Percentiles rank a stretch among this genome's conserved stretches.
phyloP scores from a whole-genome alignment of 2,329 filamentous ascomycete genomes.

The Fonsecaea pedrosoi region DNA sequence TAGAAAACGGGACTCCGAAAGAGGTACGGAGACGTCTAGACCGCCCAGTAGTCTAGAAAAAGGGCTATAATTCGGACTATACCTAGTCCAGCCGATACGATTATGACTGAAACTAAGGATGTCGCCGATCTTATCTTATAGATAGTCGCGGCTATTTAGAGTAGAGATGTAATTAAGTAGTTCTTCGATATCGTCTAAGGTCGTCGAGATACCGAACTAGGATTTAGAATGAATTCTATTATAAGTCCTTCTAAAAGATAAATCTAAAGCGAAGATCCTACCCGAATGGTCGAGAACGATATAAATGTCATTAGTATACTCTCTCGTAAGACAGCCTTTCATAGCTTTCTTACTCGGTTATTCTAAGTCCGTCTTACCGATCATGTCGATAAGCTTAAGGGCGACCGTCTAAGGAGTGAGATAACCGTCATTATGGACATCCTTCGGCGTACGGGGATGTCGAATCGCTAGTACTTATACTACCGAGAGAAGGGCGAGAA shows the following conservation, averaged over 20 bases:
- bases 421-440: not conserved
- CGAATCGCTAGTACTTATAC: not conserved
- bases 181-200: constrained; percentile 3
- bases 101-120: not conserved
- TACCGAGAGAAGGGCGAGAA: constrained; percentile 3
- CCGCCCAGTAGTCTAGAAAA: not conserved
- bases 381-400: not conserved
- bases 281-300: not conserved
- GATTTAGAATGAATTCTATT: not conserved
- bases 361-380: constrained; percentile 4
- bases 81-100: not conserved
- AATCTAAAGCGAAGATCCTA: not conserved
- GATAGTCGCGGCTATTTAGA: not conserved
- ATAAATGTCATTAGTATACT: not conserved
- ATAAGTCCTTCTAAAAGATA: no score
- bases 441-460: not conserved
- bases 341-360: not conserved
- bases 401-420: not conserved
- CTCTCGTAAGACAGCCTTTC: not conserved
- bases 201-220: constrained; percentile 3
- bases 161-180: constrained; percentile 1
- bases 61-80: not conserved
- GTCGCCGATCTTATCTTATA: not conserved
- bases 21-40: not conserved
- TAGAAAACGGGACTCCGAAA: not conserved